phyloP scores from a whole-genome alignment of 2,329 filamentous ascomycete species.

The Emmonsiellopsis sp. region DNA sequence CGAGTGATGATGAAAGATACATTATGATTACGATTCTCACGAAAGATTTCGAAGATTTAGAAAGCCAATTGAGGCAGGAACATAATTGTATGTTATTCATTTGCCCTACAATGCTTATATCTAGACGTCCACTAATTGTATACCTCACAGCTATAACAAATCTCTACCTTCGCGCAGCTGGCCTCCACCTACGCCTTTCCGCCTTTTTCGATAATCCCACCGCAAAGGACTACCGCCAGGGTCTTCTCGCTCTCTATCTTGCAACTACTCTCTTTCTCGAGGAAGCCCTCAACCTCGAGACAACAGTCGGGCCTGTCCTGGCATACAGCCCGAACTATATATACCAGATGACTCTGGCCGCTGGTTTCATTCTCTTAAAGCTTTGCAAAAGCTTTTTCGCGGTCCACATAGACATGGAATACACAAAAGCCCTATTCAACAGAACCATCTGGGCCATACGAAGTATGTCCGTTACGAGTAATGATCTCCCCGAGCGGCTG shows the following conservation, averaged over 20 bases:
- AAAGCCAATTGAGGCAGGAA: slow-evolving; percentile 40
- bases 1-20: slow-evolving; percentile 35
- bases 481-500: slow-evolving; percentile 55
- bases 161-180: slow-evolving; percentile 39
- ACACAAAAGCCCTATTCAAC: slow-evolving; percentile 49
- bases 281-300: slow-evolving; percentile 36
- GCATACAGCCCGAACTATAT: slow-evolving; percentile 53
- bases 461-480: slow-evolving; percentile 51
- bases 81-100: slow-evolving; percentile 28
- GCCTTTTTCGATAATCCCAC: slow-evolving; percentile 42
- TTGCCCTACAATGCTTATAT: not conserved
- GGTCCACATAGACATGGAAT: slow-evolving; percentile 45
- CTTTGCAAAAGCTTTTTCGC: slow-evolving; percentile 58
- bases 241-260: slow-evolving; percentile 37
- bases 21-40: slow-evolving; percentile 37
- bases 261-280: slow-evolving; percentile 40
- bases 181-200: slow-evolving; percentile 40
- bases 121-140: not conserved
- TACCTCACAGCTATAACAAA: slow-evolving; percentile 33
- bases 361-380: slow-evolving; percentile 55
- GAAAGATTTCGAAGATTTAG: slow-evolving; percentile 41
- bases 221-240: slow-evolving; percentile 37
- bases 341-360: slow-evolving; percentile 59
- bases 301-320: slow-evolving; percentile 38
- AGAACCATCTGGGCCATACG: slow-evolving; percentile 51